phyloP scores from a whole-genome alignment of 169 alveolate species.

The Plasmodium relictum region DNA sequence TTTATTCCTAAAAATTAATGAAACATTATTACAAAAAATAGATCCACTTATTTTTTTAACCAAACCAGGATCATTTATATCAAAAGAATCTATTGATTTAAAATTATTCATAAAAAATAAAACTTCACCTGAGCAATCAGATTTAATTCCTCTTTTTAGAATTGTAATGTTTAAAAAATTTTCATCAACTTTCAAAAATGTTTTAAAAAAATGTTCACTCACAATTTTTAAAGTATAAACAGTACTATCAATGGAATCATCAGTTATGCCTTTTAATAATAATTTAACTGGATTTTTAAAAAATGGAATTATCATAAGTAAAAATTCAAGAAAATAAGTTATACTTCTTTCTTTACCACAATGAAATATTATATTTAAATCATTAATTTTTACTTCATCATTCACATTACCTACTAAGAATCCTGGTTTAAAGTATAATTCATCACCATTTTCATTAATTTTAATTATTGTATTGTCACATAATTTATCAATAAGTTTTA shows the following conservation, averaged over 20 bases:
- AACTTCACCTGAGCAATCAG: conserved; percentile 71
- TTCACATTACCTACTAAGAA: conserved; percentile 69
- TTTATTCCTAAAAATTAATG: conserved; percentile 66
- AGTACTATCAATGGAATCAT: conserved; percentile 52
- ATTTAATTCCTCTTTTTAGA: conserved; percentile 58
- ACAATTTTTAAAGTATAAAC: conserved; percentile 70
- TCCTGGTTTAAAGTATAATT: conserved; percentile 76
- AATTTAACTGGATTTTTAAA: conserved; percentile 75
- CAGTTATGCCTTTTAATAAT: conserved; percentile 75
- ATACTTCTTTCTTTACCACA: conserved; percentile 79
- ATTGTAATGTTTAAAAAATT: conserved; percentile 58
- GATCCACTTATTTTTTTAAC: conserved; percentile 70
- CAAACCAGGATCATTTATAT: conserved; percentile 53
- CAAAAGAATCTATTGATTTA: conserved; percentile 46
- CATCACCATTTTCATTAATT: conserved; percentile 73
- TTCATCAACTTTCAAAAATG: conserved; percentile 45
- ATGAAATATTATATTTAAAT: conserved; percentile 38
- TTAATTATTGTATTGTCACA: conserved; percentile 74
- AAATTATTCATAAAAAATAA: conserved; percentile 64
- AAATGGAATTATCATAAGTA: conserved; percentile 73
- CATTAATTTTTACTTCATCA: conserved; percentile 56
- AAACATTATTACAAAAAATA: conserved; percentile 33
- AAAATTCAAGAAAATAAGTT: conserved; percentile 62
- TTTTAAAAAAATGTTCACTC: conserved; percentile 74
- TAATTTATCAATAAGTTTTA: conserved; percentile 64